Evolutionary conservation across 2,329 filamentous ascomycete species (phyloP).

Genomic region (Ilyonectria robusta): DNA sequence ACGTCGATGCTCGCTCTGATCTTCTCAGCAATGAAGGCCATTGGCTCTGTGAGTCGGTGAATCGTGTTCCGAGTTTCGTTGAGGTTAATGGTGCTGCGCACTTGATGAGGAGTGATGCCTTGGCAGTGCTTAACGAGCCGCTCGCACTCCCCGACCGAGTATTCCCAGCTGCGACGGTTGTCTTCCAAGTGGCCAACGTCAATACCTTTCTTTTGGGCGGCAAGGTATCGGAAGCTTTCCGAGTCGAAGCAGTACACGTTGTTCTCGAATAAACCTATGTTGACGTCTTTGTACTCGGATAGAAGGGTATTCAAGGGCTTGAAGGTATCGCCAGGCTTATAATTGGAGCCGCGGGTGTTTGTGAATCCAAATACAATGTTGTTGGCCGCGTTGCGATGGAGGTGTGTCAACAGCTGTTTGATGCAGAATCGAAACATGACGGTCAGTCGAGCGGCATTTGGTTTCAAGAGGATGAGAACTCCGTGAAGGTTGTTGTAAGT

Average conservation of each 20-base stretch:
- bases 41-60: constrained; percentile 29
- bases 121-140: constrained; percentile 28
- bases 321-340: constrained; percentile 22
- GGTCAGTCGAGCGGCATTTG: constrained; percentile 24
- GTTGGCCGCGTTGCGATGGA: constrained; percentile 30
- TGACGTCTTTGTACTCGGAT: background rate
- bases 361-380: constrained; percentile 40
- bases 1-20: constrained; percentile 28
- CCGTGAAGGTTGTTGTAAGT: constrained; percentile 35
- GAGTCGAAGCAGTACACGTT: constrained; percentile 38
- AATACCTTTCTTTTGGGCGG: background rate
- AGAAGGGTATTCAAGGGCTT: constrained; percentile 18
- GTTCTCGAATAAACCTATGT: background rate
- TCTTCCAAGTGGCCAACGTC: background rate
- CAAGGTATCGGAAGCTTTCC: constrained; percentile 35
- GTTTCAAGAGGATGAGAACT: constrained; percentile 33
- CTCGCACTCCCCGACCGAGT: constrained; percentile 28
- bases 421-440: constrained; percentile 33
- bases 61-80: constrained; percentile 32
- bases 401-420: constrained; percentile 21
- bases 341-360: constrained; percentile 26
- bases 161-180: constrained; percentile 35
- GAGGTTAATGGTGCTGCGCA: constrained; percentile 38
- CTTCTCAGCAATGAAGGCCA: constrained; percentile 30
- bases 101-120: constrained; percentile 29